Percentiles rank a stretch among this genome's conserved stretches.
These are phyloP conservation scores for Colletotrichum plurivorum DNA, from an alignment of 2,329 filamentous ascomycete species.

Conservation along the genomic window DNA sequence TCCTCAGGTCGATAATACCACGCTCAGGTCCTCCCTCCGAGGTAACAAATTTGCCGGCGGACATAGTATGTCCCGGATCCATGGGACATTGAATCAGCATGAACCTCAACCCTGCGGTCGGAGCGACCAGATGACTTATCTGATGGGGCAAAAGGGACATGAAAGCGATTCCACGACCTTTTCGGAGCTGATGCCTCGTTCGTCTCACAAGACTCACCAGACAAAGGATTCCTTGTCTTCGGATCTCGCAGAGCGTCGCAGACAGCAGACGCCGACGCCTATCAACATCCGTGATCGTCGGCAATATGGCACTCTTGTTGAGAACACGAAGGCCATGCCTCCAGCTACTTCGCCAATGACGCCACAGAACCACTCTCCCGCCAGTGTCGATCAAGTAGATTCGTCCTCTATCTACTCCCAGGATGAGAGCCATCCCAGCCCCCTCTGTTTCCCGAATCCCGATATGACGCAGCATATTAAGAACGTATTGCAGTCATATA, in stretches of 20 bases:
- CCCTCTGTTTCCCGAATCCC: conserved; percentile 21
- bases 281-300: conserved; percentile 27
- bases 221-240: conserved; percentile 26
- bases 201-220: conserved; percentile 22
- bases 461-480: conserved; percentile 30
- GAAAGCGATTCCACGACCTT: conserved; percentile 36
- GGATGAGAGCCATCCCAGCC: conserved; percentile 13
- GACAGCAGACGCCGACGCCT: conserved; percentile 19
- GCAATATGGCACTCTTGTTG: conserved; percentile 30
- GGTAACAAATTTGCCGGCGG: conserved; percentile 28
- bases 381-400: conserved; percentile 10
- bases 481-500: conserved; percentile 37
- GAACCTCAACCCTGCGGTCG: neutral
- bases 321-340: neutral
- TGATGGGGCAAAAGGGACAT: conserved; percentile 2
- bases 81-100: neutral
- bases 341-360: conserved; percentile 45
- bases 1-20: conserved; percentile 40
- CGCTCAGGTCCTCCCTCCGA: conserved; percentile 43
- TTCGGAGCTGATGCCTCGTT: conserved; percentile 34
- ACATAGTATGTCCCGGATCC: conserved; percentile 7
- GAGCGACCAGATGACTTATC: neutral
- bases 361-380: conserved; percentile 9
- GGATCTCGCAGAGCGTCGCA: conserved; percentile 37
- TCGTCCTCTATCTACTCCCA: conserved; percentile 41